A percentile compares a stretch with the other conserved stretches of the same genome.
phyloP scores from a whole-genome alignment of 192 early-diverging fungal genomes.

The Coemansia sp. region DNA sequence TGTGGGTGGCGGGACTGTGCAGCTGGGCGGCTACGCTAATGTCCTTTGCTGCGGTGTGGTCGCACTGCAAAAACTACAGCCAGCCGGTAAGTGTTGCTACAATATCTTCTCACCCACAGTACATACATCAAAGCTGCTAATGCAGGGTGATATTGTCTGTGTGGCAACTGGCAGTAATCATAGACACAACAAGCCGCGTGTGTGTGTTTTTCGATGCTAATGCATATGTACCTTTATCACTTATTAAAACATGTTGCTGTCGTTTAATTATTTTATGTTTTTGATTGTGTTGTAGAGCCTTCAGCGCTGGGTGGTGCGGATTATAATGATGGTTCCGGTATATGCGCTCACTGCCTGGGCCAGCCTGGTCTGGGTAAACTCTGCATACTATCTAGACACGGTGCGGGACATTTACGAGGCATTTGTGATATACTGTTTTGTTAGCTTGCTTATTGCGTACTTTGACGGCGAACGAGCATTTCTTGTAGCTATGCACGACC shows the following conservation, averaged over 20 bases:
- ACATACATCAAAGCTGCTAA: background rate
- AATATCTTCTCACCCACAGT: background rate
- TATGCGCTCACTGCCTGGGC: slow-evolving; percentile 83
- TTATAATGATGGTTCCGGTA: slow-evolving; percentile 76
- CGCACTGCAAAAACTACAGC: slow-evolving; percentile 55
- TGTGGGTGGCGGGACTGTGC: slow-evolving; percentile 47
- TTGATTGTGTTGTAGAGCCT: slow-evolving; percentile 41
- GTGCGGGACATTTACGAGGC: slow-evolving; percentile 93
- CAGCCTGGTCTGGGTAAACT: slow-evolving; percentile 68
- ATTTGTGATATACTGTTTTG: slow-evolving; percentile 95
- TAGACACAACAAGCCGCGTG: no score
- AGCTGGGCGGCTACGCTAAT: slow-evolving; percentile 49
- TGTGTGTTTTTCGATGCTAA: background rate
- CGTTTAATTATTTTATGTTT: background rate
- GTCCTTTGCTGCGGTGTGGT: slow-evolving; percentile 51
- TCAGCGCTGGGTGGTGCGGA: slow-evolving; percentile 71
- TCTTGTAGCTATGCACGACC: slow-evolving; percentile 73
- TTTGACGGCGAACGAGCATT: slow-evolving; percentile 87
- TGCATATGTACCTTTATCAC: no score
- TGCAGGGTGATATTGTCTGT: background rate
- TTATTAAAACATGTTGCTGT: no score
- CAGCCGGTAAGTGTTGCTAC: slow-evolving; percentile 23
- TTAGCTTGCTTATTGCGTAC: slow-evolving; percentile 82
- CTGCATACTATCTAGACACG: slow-evolving; percentile 84
- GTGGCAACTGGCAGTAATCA: background rate